Conservation (phyloP, 345 rosid genomes). For the Punica granatum region DNA sequence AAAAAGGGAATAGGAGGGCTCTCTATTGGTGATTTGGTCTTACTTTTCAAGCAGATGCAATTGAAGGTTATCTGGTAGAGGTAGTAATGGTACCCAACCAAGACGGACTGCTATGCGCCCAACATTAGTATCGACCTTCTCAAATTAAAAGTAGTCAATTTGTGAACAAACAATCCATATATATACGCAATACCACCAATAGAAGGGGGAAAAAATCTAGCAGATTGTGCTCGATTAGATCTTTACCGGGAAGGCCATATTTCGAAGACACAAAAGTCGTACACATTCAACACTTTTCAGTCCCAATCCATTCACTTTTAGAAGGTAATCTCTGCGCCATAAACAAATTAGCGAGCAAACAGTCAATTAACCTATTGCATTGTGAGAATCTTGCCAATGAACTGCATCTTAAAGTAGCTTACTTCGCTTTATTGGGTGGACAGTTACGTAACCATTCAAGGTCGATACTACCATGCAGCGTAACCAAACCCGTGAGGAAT, state of each 20-base stretch:
- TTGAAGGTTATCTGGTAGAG: constrained; percentile 44
- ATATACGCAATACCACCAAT: too few relatives aligned
- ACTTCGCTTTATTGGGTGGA: constrained; percentile 53
- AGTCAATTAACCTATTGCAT: neutral
- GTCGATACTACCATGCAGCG: constrained; percentile 37
- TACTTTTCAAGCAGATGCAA: constrained; percentile 56
- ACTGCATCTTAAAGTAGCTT: constrained; percentile 9
- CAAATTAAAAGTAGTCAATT: neutral
- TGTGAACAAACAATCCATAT: neutral
- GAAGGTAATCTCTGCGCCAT: constrained; percentile 36
- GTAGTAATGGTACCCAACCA: constrained; percentile 75
- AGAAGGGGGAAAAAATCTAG: too few relatives aligned
- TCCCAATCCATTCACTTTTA: constrained; percentile 46
- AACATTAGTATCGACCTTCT: constrained; percentile 72
- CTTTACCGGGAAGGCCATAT: constrained; percentile 60
- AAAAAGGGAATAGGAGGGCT: neutral
- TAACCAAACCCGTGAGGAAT: constrained; percentile 31
- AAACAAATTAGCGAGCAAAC: neutral
- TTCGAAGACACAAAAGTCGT: constrained; percentile 48
- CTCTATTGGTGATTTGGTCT: neutral
- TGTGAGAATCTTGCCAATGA: neutral
- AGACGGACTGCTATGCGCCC: constrained; percentile 62
- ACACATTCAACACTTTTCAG: constrained; percentile 69
- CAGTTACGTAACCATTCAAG: constrained; percentile 69
- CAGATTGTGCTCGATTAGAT: neutral